Evolutionary conservation across 306 rosid genomes (phyloP).

Genomic region (Argentina anserina): DNA sequence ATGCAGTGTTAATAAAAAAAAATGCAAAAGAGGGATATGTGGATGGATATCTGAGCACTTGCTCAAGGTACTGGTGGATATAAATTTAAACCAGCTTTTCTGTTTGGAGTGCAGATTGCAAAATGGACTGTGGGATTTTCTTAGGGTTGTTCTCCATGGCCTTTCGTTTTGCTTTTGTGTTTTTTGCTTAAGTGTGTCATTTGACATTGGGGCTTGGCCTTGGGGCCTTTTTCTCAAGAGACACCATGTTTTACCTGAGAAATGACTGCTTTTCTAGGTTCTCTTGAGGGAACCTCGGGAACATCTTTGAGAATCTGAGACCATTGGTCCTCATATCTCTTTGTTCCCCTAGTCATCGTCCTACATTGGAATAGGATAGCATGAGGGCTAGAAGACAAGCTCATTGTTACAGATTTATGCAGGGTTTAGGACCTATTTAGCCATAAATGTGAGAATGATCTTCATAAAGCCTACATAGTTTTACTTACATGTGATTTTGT

Average conservation of each 20-base stretch:
- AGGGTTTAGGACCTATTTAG: slow-evolving; percentile 8
- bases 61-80: background rate
- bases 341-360: background rate
- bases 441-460: background rate
- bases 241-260: background rate
- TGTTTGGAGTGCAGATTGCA: background rate
- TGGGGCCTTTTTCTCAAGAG: background rate
- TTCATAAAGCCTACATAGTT: slow-evolving; percentile 18
- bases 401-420: slow-evolving; percentile 11
- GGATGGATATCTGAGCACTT: background rate
- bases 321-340: background rate
- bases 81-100: background rate
- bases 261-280: background rate
- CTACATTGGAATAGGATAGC: background rate
- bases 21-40: background rate
- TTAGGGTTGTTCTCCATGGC: background rate
- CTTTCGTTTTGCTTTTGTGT: background rate
- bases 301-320: background rate
- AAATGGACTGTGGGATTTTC: background rate
- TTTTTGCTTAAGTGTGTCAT: background rate
- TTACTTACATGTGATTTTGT: slow-evolving; percentile 24
- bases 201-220: background rate
- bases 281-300: background rate
- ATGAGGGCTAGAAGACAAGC: background rate
- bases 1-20: background rate